Percentiles rank a stretch among this genome's conserved stretches.
These are phyloP conservation scores for Plasmodium falciparum DNA, from an alignment of 169 alveolate species.

Conservation along the genomic window DNA sequence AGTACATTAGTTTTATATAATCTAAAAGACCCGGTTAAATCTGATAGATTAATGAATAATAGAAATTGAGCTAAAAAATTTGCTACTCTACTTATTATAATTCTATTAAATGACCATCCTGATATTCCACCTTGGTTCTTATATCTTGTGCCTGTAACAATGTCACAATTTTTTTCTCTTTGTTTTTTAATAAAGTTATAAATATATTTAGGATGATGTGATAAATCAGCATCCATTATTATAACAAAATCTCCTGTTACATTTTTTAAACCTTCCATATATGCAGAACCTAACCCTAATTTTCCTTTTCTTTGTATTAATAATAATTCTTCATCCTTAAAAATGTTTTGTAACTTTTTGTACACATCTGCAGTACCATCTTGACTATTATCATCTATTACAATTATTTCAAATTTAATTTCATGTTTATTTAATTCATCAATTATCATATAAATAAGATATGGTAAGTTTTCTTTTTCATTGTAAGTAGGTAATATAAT, in stretches of 20 bases:
- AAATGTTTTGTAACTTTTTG: constrained; percentile 38
- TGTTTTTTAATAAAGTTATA: constrained; percentile 93
- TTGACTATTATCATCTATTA: constrained; percentile 97
- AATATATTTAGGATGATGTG: constrained; percentile 97
- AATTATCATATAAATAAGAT: constrained; percentile 90
- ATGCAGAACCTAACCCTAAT: constrained; percentile 97
- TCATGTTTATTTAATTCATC: constrained; percentile 89
- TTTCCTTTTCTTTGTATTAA: constrained; percentile 92
- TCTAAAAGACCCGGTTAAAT: constrained; percentile 97
- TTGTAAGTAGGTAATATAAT: constrained; percentile 96
- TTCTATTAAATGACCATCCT: constrained; percentile 96
- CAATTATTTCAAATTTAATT: constrained; percentile 92
- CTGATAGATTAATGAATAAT: constrained; percentile 89
- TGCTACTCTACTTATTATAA: constrained; percentile 95
- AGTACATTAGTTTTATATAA: constrained; percentile 93
- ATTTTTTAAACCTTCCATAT: constrained; percentile 94
- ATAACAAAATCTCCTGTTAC: constrained; percentile 94
- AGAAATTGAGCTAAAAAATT: constrained; percentile 92
- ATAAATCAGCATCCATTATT: constrained; percentile 98
- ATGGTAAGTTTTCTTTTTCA: constrained; percentile 96
- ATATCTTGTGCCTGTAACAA: constrained; percentile 98
- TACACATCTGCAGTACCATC: constrained; percentile 92
- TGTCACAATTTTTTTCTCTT: constrained; percentile 91
- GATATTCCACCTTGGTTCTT: constrained; percentile 95
- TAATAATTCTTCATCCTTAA: constrained; percentile 82